Evolutionary conservation across 2,329 filamentous ascomycete genomes (phyloP), one percentile per base, ranked within the genome.

Genomic region (Epicoccum sorghinum): DNA sequence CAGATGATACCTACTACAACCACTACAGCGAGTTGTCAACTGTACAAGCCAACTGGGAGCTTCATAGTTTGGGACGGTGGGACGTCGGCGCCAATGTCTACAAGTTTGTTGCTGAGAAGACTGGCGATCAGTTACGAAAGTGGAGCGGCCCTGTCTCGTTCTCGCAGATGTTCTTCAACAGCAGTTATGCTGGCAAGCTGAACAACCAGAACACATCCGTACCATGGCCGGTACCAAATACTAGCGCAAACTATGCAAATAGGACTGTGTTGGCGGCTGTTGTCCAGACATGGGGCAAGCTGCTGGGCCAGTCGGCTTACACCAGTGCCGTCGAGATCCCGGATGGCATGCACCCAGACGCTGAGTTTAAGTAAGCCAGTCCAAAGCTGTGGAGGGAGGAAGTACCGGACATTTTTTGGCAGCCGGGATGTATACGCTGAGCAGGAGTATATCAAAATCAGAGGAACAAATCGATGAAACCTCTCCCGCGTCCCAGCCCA

Each of bases 1-100:
- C 79, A 2, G 90, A 96, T 73, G 66, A 77, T 64, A 84, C 79
- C 68, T 93, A 70, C 67, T 79, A 79, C 71, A 75, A 79, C 69
- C 78, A 80, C 69, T 80, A 79, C 70, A 76, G 71, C 48, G 76
- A 77, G 49, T 74, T 79, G 44, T 58, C 71, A 27, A 77, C 77
- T 4, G 77, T 79, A 7, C 74, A 79, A 59, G 76, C 77, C 8
- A 80, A 79, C 64, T 79, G 78, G 78, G 66, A 61, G 14, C 67
- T 79, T 2, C 67, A 77, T 61, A 79, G 77, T 0, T 75, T 80
- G 7, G 78, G 77, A 9, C 74, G 78, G 10, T 79, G 75, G 74
- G 78, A 79, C 46, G 75, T 79, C 2, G 77, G 77, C 37, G 78
- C 78, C 32, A 80, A 80, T 57, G 76, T 80, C 12, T 79, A 77